Evolutionary conservation across 345 rosid species (phyloP).

Genomic region (Arabidopsis thaliana): DNA sequence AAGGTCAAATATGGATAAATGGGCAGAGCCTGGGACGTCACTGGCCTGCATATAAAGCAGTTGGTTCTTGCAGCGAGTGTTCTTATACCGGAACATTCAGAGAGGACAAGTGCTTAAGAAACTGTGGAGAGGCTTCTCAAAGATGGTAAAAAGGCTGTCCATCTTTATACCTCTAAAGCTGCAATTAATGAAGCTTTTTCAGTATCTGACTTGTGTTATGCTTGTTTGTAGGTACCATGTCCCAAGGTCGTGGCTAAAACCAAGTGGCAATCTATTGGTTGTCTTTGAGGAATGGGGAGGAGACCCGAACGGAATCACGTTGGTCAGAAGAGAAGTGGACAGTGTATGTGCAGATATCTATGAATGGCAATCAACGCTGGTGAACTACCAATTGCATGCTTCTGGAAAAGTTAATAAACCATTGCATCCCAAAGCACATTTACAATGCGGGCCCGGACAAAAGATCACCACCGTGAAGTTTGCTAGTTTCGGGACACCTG

Average conservation of each 20-base stretch:
- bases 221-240: slow-evolving; percentile 75
- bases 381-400: slow-evolving; percentile 81
- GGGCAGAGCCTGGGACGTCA: slow-evolving; percentile 90
- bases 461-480: slow-evolving; percentile 80
- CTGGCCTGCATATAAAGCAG: slow-evolving; percentile 93
- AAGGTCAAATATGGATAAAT: slow-evolving; percentile 97
- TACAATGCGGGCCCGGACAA: slow-evolving; percentile 81
- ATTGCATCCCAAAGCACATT: slow-evolving; percentile 83
- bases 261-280: slow-evolving; percentile 84
- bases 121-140: slow-evolving; percentile 96
- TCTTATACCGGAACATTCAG: slow-evolving; percentile 69
- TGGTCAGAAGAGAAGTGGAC: slow-evolving; percentile 86
- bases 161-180: not conserved
- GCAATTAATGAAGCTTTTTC: not conserved
- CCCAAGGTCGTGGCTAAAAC: slow-evolving; percentile 92
- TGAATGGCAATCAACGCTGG: slow-evolving; percentile 95
- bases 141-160: slow-evolving; percentile 62
- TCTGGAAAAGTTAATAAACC: slow-evolving; percentile 86
- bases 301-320: slow-evolving; percentile 79
- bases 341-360: slow-evolving; percentile 86
- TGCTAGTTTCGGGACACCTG: slow-evolving; percentile 96
- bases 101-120: slow-evolving; percentile 79
- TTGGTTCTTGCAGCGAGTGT: slow-evolving; percentile 73
- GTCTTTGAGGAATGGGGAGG: slow-evolving; percentile 99
- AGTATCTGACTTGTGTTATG: not conserved